Percentiles rank a stretch among this genome's conserved stretches.
These are phyloP conservation scores for Fragaria iinumae DNA, from an alignment of 306 rosid genomes.

Conservation along the genomic window DNA sequence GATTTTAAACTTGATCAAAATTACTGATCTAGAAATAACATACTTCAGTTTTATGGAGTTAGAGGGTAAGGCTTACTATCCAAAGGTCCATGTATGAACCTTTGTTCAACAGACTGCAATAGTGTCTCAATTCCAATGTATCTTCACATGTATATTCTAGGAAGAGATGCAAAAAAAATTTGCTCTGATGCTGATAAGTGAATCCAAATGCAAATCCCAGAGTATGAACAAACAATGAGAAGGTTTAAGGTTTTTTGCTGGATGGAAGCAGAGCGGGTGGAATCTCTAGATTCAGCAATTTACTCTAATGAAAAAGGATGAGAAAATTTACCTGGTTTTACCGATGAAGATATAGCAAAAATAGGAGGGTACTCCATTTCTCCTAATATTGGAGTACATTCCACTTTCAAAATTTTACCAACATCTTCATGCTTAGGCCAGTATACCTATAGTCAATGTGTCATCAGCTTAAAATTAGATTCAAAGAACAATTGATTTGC, in stretches of 20 bases:
- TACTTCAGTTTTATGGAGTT: background rate
- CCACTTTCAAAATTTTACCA: constrained; percentile 79
- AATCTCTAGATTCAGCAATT: constrained; percentile 14
- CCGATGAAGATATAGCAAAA: constrained; percentile 78
- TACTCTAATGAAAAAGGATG: constrained; percentile 14
- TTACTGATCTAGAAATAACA: background rate
- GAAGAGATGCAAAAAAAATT: background rate
- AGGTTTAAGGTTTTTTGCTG: background rate
- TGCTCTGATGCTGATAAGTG: background rate
- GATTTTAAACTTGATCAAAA: background rate
- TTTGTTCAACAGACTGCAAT: too few relatives aligned
- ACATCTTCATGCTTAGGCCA: constrained; percentile 88
- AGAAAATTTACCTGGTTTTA: constrained; percentile 60
- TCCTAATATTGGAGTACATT: constrained; percentile 69
- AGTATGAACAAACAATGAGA: background rate
- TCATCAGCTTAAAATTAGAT: constrained; percentile 25
- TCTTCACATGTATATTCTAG: background rate
- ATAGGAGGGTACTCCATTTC: constrained; percentile 72
- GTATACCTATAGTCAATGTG: constrained; percentile 53
- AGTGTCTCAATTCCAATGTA: too few relatives aligned
- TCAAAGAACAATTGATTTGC: constrained; percentile 5
- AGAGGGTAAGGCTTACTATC: background rate
- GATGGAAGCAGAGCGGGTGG: constrained; percentile 5
- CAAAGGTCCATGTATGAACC: background rate
- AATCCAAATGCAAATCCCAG: background rate